A percentile compares a stretch with the other conserved stretches of the same genome.
phyloP scores from a whole-genome alignment of 2,329 filamentous ascomycete species.

The Herpomyces periplanetae region DNA sequence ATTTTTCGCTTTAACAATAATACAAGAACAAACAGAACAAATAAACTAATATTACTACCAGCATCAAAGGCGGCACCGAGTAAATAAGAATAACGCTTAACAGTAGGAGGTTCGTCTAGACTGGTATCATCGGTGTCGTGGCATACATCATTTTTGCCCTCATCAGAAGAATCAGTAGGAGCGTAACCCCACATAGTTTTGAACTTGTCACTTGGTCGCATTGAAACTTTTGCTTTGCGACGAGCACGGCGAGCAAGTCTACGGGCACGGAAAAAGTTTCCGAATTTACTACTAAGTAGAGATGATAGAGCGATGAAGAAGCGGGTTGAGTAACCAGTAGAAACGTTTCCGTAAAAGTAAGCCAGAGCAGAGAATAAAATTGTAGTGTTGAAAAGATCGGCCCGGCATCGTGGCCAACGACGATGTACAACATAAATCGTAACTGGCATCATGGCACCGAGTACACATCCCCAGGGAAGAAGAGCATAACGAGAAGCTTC shows the following conservation, averaged over 20 bases:
- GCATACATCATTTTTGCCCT: constrained; percentile 17
- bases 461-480: constrained; percentile 14
- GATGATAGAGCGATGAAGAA: constrained; percentile 19
- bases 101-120: no score
- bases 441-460: constrained; percentile 11
- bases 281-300: no score
- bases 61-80: constrained; percentile 20
- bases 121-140: no score
- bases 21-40: constrained; percentile 21
- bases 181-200: no score
- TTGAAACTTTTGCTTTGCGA: no score
- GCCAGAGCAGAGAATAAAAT: constrained; percentile 18
- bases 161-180: constrained; percentile 16
- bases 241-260: no score
- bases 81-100: constrained; percentile 19
- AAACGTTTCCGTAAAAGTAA: constrained; percentile 19
- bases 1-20: constrained; percentile 15
- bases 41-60: constrained; percentile 19
- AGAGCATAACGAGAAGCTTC: constrained; percentile 9
- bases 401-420: constrained; percentile 12
- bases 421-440: constrained; percentile 14
- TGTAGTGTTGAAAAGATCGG: constrained; percentile 19
- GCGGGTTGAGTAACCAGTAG: constrained; percentile 15
- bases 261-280: no score
- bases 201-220: no score